Conservation (phyloP, 306 rosid genomes). For the Glycine latifolia region DNA sequence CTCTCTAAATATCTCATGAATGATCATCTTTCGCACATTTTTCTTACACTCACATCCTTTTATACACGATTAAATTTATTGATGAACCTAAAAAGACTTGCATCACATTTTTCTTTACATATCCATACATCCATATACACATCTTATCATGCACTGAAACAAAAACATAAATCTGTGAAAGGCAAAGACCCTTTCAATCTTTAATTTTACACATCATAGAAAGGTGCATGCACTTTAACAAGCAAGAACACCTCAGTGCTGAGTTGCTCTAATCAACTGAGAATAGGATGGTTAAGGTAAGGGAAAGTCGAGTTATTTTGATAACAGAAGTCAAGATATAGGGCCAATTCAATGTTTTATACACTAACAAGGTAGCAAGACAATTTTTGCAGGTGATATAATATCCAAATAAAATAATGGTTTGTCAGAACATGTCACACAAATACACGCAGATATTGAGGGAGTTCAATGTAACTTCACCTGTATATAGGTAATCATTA, state of each 20-base stretch:
- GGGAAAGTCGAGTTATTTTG: background rate
- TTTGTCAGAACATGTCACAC: constrained; percentile 31
- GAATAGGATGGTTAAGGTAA: background rate
- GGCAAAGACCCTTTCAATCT: background rate
- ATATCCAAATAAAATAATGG: constrained; percentile 17
- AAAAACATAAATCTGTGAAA: background rate
- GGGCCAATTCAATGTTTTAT: background rate
- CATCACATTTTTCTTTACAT: background rate
- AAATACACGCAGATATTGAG: constrained; percentile 1
- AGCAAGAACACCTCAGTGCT: background rate
- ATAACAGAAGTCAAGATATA: background rate
- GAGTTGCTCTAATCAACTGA: background rate
- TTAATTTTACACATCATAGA: background rate
- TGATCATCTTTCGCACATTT: too few relatives aligned
- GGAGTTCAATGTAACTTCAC: constrained; percentile 4
- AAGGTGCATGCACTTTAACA: background rate
- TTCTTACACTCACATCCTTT: too few relatives aligned
- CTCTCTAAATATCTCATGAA: too few relatives aligned
- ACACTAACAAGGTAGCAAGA: background rate
- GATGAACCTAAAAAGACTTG: background rate
- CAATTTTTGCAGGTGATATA: background rate
- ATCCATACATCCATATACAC: background rate
- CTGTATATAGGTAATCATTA: background rate
- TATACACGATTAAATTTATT: background rate
- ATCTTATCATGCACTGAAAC: too few relatives aligned